These are phyloP conservation scores for Anthracocystis walkeri DNA, from an alignment of 1,284 basidiomycete genomes.

Conservation along the genomic window DNA sequence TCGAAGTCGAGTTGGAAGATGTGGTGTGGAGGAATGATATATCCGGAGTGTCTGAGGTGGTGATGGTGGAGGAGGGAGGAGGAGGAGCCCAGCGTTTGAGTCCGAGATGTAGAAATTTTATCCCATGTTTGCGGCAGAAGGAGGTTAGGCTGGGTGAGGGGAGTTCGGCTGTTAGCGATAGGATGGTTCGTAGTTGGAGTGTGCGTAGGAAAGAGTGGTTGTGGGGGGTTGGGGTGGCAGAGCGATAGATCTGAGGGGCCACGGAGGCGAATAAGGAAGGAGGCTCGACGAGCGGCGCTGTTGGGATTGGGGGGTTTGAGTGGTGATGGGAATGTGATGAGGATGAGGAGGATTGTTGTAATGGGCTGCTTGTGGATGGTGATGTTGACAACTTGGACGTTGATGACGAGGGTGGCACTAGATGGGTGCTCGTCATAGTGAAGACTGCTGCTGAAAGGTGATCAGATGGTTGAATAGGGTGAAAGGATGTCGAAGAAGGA, in stretches of 20 bases:
- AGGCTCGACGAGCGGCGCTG: slow-evolving; percentile 50
- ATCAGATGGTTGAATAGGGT: not conserved
- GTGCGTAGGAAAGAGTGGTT: slow-evolving; percentile 52
- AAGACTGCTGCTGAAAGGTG: not conserved
- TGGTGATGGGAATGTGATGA: slow-evolving; percentile 14
- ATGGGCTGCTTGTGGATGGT: slow-evolving; percentile 5
- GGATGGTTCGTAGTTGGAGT: slow-evolving; percentile 56
- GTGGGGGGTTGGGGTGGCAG: slow-evolving; percentile 39
- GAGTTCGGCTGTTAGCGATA: slow-evolving; percentile 61
- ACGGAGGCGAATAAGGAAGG: slow-evolving; percentile 59
- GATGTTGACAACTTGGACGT: slow-evolving; percentile 2
- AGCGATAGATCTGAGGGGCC: slow-evolving; percentile 62
- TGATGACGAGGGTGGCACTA: slow-evolving; percentile 12
- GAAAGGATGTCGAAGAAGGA: not conserved
- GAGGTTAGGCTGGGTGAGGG: slow-evolving; percentile 47
- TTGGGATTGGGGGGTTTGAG: slow-evolving; percentile 26
- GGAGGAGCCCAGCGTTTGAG: slow-evolving; percentile 21
- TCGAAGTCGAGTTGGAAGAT: slow-evolving; percentile 32
- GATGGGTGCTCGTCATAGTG: slow-evolving; percentile 30
- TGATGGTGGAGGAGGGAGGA: slow-evolving; percentile 22
- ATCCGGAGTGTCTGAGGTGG: slow-evolving; percentile 8
- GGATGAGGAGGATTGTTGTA: slow-evolving; percentile 3
- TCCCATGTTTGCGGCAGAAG: slow-evolving; percentile 47
- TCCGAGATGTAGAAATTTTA: slow-evolving; percentile 61
- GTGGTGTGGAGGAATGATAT: slow-evolving; percentile 23